Base-by-base conservation (phyloP, 2,329 filamentous ascomycete genomes). In the Dothideomycetes sp. region DNA sequence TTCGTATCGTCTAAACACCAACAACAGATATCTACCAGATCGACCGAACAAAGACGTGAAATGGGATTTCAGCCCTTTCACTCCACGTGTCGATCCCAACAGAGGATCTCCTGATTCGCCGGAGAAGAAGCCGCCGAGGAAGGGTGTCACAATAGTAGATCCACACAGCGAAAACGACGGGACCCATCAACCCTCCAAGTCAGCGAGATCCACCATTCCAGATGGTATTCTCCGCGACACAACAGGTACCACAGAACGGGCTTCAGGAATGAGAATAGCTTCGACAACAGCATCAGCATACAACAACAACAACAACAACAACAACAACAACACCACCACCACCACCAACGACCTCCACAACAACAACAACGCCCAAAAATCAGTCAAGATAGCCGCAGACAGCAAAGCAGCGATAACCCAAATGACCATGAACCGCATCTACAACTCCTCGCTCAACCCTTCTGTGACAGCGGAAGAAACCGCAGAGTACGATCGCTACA, bases 1-100 rank as follows among this genome's bases (percentile, higher is more conserved):
- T 57, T 78, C 86, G 0, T 94, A 84, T 62, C 87, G 84, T 56
- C 84, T 96, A 74, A 94, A 89, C 55, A 88, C 84, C 1, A 91
- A 84, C 4, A 77, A 88, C 47, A 83, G 82, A 46, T 88, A 89
- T 56, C 81, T 89, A 22, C 82, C 84, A 9, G 73, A 88, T 45
- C 81, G 81, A 44, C 76, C 78, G 2, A 49, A 43, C 24, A 43
- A 45, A 31, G 80, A 78, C 4, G 75, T 81, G 51, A 80, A 80
- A 10, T 88, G 86, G 53, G 84, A 95, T 55, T 71, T 89, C 29
- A 94, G 85, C 45, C 89, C 89, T 1, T 98, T 96, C 59, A 78
- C 82, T 24, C 80, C 88, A 28, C 82, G 87, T 11, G 51, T 55
- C 4, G 54, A 62, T 36, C 52, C 53, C 2, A 55, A 53, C 25